Percentiles rank a stretch among this genome's conserved stretches.
Conservation (phyloP, 768 basidiomycete genomes). For the Phanerodontia chrysosporium region DNA sequence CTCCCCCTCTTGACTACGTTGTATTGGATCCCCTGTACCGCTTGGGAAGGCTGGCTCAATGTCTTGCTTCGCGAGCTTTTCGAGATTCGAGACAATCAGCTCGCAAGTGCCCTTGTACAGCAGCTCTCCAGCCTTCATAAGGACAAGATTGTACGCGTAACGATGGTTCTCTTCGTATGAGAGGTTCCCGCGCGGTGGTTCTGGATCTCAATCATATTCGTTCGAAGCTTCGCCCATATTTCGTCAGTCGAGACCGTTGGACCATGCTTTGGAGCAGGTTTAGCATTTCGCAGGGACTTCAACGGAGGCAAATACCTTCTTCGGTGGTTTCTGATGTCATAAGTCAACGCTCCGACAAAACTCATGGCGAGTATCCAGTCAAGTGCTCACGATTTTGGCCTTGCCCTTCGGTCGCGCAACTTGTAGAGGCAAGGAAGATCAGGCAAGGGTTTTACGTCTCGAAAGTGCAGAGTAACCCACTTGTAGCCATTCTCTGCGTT, state of each 20-base stretch:
- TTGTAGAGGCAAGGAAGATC: background rate
- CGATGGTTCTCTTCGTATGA: conserved; percentile 93
- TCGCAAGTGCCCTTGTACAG: conserved; percentile 82
- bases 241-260: conserved; percentile 74
- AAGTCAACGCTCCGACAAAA: conserved; percentile 14
- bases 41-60: conserved; percentile 84
- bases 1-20: conserved; percentile 82
- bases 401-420: conserved; percentile 21
- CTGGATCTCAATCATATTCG: conserved; percentile 92
- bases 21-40: conserved; percentile 63
- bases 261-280: conserved; percentile 50
- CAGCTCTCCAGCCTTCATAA: conserved; percentile 77
- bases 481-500: conserved; percentile 22
- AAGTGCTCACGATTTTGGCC: conserved; percentile 38
- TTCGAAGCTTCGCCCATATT: conserved; percentile 76
- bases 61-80: conserved; percentile 66
- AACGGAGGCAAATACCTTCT: conserved; percentile 32
- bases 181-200: conserved; percentile 88
- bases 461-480: conserved; percentile 18
- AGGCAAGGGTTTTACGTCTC: background rate
- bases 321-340: conserved; percentile 38
- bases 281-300: background rate
- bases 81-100: conserved; percentile 80
- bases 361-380: conserved; percentile 22
- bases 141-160: conserved; percentile 91